Base-by-base conservation (phyloP, 768 basidiomycete genomes). In the Boletus rufocinnamomeus region DNA sequence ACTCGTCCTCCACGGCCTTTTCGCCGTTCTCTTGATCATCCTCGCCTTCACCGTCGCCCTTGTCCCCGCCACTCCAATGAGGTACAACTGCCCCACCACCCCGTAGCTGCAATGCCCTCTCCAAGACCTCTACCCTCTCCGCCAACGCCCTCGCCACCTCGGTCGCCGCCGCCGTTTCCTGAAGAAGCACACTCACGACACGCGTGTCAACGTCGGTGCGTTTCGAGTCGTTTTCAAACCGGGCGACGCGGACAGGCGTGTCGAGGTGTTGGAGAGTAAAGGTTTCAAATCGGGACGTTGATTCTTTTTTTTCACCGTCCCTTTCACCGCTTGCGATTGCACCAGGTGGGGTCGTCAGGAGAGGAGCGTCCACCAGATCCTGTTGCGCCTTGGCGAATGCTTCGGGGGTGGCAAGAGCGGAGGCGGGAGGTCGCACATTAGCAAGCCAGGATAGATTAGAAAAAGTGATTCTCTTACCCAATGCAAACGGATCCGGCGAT, bases 71-170 rank as follows among this genome's bases (percentile, higher is more conserved):
- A 10, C 8, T 14, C 23, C 8, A 25, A 32, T 8, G 32, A 19
- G 8, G 41, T 6, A 40, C 19, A 1, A 10, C 21, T 2, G 32
- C 56, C 16, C 14, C 40, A 1, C 11, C 37, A 16, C 28, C 58
- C 25, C 53, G 45, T 11, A 56, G 58, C 38, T 55, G 41, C 47
- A 71, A 28, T 5, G 56, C 49, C 59, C 41, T 59, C 48, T 72
- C 72, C 37, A 72, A 51, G 7, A 52, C 50, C 35, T 60, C 66
- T 9, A 74, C 70, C 10, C 69, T 59, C 48, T 70, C 72, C 8
- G 59, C 57, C 55, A 72, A 57, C 17, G 50, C 57, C 27, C 51
- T 59, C 27, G 60, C 62, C 6, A 48, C 62, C 6, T 58, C 66
- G 1, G 64, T 54, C 17, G 63, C 65, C 6, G 45, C 63, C 21